phyloP scores from a whole-genome alignment of 2,329 filamentous ascomycete genomes.

The Penicillium sclerotigenum region DNA sequence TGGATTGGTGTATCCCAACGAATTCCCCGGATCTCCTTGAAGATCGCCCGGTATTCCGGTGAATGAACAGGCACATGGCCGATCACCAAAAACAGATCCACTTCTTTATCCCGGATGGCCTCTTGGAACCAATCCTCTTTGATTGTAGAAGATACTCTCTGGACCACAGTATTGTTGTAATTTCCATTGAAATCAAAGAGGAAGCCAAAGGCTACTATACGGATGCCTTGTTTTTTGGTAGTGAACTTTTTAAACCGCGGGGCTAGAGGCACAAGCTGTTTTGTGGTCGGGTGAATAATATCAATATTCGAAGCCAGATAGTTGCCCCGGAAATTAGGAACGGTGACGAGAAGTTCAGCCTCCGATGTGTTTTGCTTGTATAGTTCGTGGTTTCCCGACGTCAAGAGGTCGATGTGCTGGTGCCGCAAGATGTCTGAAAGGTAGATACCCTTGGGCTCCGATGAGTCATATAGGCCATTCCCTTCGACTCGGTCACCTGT shows the following conservation, averaged over 20 bases:
- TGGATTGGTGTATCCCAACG: slow-evolving; percentile 82
- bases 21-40: slow-evolving; percentile 69
- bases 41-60: slow-evolving; percentile 73
- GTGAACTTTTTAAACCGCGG: slow-evolving; percentile 83
- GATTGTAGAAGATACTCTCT: slow-evolving; percentile 74
- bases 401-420: slow-evolving; percentile 79
- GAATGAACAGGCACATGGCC: slow-evolving; percentile 84
- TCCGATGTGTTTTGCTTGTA: slow-evolving; percentile 77
- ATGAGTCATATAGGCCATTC: slow-evolving; percentile 91
- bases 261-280: slow-evolving; percentile 70
- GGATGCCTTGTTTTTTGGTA: slow-evolving; percentile 82
- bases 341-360: slow-evolving; percentile 73
- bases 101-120: slow-evolving; percentile 71
- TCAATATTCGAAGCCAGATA: slow-evolving; percentile 94
- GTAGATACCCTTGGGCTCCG: slow-evolving; percentile 80
- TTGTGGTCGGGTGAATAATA: slow-evolving; percentile 70
- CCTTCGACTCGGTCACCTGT: slow-evolving; percentile 92
- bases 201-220: slow-evolving; percentile 87
- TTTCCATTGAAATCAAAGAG: slow-evolving; percentile 91
- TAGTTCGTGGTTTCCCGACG: slow-evolving; percentile 90
- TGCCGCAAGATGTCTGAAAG: slow-evolving; percentile 83
- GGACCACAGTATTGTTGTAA: slow-evolving; percentile 84
- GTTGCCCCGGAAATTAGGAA: slow-evolving; percentile 74
- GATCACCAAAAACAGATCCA: slow-evolving; percentile 81
- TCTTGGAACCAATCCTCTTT: slow-evolving; percentile 85